These are phyloP conservation scores for Talaromyces wortmannii DNA, from an alignment of 495 filamentous ascomycete genomes.

Conservation along the genomic window DNA sequence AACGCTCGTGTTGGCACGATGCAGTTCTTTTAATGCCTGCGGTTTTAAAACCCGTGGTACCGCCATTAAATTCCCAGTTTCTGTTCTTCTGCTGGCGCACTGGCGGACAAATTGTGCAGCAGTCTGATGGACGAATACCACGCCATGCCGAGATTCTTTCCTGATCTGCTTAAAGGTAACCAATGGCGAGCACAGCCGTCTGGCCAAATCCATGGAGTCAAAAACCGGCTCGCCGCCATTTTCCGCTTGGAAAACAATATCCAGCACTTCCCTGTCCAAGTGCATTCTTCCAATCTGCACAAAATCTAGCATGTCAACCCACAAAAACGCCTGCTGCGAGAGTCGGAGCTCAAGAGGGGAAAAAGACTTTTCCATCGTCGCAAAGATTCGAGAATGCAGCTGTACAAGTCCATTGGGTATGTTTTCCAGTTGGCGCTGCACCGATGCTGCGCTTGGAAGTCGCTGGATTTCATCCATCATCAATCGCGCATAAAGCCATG, in stretches of 20 bases:
- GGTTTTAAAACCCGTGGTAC: background rate
- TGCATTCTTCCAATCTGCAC: conserved; percentile 6
- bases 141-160: conserved; percentile 2
- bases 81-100: conserved; percentile 5
- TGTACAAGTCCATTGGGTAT: conserved; percentile 16
- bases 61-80: background rate
- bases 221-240: conserved; percentile 13
- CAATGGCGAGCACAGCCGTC: background rate
- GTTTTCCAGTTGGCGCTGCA: conserved; percentile 12
- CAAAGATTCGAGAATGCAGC: conserved; percentile 11
- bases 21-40: background rate
- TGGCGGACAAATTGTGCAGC: conserved; percentile 14
- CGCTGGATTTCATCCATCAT: conserved; percentile 21
- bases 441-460: conserved; percentile 13
- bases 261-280: conserved; percentile 9
- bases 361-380: conserved; percentile 14
- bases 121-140: conserved; percentile 16
- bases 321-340: conserved; percentile 16
- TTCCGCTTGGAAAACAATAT: conserved; percentile 13
- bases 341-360: conserved; percentile 11
- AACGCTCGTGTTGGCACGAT: background rate
- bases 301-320: conserved; percentile 16
- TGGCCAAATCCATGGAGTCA: conserved; percentile 9
- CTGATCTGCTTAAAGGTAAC: background rate
- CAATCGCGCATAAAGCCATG: conserved; percentile 22